A percentile compares a stretch with the other conserved stretches of the same genome.
Conservation (phyloP, 352 stramenopile genomes). For the Peronospora destructor region DNA sequence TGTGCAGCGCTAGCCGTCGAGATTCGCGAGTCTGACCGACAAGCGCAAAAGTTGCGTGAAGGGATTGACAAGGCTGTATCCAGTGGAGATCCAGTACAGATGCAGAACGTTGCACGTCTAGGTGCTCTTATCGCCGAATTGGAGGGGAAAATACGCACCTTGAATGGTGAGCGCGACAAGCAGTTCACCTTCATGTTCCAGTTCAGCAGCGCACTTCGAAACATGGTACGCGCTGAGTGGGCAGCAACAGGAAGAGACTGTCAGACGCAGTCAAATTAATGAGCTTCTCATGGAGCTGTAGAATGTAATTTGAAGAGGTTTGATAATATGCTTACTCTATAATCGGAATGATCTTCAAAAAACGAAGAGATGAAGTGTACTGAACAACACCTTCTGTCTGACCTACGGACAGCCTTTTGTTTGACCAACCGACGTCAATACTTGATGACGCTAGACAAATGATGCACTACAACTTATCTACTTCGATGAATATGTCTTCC, state of each 20-base stretch:
- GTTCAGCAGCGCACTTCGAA: conserved; percentile 41
- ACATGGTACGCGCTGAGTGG: conserved; percentile 31
- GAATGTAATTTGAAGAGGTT: not conserved
- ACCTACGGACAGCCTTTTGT: no score
- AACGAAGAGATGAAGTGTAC: no score
- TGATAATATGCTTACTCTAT: no score
- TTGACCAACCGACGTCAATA: no score
- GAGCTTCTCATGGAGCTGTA: not conserved
- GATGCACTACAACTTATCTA: no score
- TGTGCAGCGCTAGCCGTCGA: conserved; percentile 31
- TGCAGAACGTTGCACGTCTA: conserved; percentile 37
- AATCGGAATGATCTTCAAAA: no score
- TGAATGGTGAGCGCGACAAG: conserved; percentile 36
- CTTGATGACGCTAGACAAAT: no score
- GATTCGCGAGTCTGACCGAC: conserved; percentile 25
- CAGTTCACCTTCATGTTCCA: conserved; percentile 66
- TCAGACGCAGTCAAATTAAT: conserved; percentile 10
- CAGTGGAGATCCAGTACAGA: conserved; percentile 35
- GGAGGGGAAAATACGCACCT: conserved; percentile 28
- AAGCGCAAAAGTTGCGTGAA: conserved; percentile 28
- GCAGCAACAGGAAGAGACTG: conserved; percentile 11
- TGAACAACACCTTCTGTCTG: no score
- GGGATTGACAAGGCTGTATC: conserved; percentile 44
- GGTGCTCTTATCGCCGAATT: conserved; percentile 31
- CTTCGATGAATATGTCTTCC: no score